Conservation (phyloP, 2,329 filamentous ascomycete genomes). For the Raffaelea albimanens region DNA sequence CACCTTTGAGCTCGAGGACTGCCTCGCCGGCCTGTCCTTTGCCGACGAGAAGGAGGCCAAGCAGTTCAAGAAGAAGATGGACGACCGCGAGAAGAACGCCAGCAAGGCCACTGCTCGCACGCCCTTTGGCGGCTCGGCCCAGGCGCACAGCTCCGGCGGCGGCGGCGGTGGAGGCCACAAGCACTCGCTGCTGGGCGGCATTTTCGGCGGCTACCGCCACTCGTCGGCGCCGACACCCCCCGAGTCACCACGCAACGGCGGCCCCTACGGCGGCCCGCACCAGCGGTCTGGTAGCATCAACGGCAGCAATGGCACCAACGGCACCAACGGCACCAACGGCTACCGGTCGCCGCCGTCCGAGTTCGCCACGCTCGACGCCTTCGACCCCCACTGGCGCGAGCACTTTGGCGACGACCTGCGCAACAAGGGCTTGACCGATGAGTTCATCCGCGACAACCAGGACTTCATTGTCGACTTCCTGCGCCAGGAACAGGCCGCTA, state of each 20-base stretch:
- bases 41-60: slow-evolving; percentile 96
- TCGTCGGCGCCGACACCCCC: slow-evolving; percentile 45
- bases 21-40: slow-evolving; percentile 82
- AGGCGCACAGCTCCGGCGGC: slow-evolving; percentile 21
- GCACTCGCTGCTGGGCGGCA: slow-evolving; percentile 44
- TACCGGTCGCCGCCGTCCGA: slow-evolving; percentile 33
- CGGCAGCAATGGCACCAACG: slow-evolving; percentile 23
- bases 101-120: slow-evolving; percentile 77
- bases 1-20: slow-evolving; percentile 91
- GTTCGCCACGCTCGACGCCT: slow-evolving; percentile 52
- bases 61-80: slow-evolving; percentile 95
- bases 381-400: slow-evolving; percentile 55
- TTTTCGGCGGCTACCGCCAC: slow-evolving; percentile 48
- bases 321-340: slow-evolving; percentile 30
- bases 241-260: slow-evolving; percentile 41
- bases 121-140: slow-evolving; percentile 52
- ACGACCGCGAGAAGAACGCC: slow-evolving; percentile 89
- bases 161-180: slow-evolving; percentile 32
- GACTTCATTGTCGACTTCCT: slow-evolving; percentile 60
- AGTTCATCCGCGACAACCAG: slow-evolving; percentile 59
- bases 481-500: slow-evolving; percentile 42
- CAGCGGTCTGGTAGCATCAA: background rate
- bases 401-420: slow-evolving; percentile 56
- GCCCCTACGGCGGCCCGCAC: slow-evolving; percentile 10
- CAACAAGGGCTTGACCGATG: slow-evolving; percentile 53